Evolutionary conservation across 495 filamentous ascomycete species (phyloP).

Genomic region (Penicillium riverlandense): DNA sequence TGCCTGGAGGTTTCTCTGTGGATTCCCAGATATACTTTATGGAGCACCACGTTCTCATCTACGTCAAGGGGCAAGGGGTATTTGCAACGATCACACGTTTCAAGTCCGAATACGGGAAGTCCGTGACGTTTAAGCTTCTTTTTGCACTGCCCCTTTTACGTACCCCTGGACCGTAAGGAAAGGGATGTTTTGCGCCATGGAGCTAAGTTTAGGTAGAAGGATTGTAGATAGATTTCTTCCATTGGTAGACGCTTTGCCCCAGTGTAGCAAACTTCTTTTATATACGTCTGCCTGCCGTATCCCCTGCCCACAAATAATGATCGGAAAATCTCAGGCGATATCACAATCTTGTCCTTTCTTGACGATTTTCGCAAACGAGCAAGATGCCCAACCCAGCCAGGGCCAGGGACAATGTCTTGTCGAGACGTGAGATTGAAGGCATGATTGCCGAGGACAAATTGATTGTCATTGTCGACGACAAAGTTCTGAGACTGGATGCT

Average conservation of each 20-base stretch:
- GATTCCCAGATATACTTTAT: too few relatives aligned
- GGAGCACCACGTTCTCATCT: not conserved
- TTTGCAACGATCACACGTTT: not conserved
- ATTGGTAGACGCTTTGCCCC: not conserved
- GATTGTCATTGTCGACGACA: conserved; percentile 67
- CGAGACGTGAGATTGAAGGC: conserved; percentile 66
- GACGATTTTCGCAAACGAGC: not conserved
- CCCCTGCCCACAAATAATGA: not conserved
- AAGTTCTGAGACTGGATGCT: conserved; percentile 70
- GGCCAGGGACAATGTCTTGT: conserved; percentile 43
- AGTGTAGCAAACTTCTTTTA: not conserved
- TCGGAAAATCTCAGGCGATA: not conserved
- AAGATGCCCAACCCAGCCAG: conserved; percentile 1
- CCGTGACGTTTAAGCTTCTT: conserved; percentile 11
- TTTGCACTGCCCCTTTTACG: conserved; percentile 9
- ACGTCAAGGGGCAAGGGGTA: not conserved
- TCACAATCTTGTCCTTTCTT: not conserved
- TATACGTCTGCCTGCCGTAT: not conserved
- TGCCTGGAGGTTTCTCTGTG: not conserved
- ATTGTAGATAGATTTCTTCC: conserved; percentile 1
- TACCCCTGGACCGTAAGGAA: conserved; percentile 1
- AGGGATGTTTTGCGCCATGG: conserved; percentile 2
- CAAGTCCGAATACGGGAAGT: conserved; percentile 2
- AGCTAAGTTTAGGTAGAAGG: conserved; percentile 3
- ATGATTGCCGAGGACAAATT: conserved; percentile 66